Conservation (phyloP, 2,329 filamentous ascomycete genomes). For the Talaromyces amestolkiae region DNA sequence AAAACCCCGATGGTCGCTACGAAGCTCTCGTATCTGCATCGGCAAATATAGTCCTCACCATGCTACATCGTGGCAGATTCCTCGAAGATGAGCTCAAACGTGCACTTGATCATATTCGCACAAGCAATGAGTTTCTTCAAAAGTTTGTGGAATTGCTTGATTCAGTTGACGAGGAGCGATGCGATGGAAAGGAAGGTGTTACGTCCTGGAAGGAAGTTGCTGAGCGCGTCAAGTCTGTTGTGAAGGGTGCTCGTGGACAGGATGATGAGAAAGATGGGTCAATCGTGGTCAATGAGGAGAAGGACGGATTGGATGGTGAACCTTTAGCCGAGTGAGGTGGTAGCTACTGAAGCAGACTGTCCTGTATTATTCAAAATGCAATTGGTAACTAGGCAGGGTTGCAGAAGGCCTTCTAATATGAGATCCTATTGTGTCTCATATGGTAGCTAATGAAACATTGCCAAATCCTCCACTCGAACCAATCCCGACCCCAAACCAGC, state of each 20-base stretch:
- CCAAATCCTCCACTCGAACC: conserved; percentile 65
- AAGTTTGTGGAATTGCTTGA: conserved; percentile 4
- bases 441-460: conserved; percentile 31
- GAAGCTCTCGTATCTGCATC: conserved; percentile 1
- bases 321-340: too few species aligned
- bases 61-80: conserved; percentile 8
- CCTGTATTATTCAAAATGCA: background rate
- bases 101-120: background rate
- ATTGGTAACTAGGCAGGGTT: too few species aligned
- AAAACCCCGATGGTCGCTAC: background rate
- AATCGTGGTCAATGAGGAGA: background rate
- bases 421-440: too few species aligned
- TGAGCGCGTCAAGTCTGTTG: background rate
- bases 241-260: background rate
- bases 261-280: background rate
- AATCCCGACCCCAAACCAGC: conserved; percentile 66
- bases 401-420: background rate
- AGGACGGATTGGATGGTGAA: background rate
- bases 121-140: conserved; percentile 2
- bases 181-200: background rate
- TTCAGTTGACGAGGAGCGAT: background rate
- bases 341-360: background rate
- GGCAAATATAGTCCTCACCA: conserved; percentile 8
- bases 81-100: conserved; percentile 7
- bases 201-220: background rate